phyloP scores from a whole-genome alignment of 495 filamentous ascomycete species.

The Trichoderma orchidacearum region DNA sequence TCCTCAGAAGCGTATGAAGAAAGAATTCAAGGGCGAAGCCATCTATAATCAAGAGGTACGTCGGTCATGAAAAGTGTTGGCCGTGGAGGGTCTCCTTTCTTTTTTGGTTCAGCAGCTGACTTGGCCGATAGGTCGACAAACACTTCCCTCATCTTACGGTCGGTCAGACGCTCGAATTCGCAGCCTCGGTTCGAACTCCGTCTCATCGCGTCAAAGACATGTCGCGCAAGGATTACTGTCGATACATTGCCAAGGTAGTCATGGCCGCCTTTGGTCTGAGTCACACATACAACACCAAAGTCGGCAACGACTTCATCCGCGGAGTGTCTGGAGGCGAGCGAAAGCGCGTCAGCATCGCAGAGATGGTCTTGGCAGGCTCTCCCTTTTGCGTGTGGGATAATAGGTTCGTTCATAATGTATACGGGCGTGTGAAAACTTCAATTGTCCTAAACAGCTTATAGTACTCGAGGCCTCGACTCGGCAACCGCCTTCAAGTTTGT shows the following conservation, averaged over 20 bases:
- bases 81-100: too few species aligned
- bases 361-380: constrained; percentile 31
- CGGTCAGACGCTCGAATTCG: constrained; percentile 50
- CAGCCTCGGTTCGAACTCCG: constrained; percentile 55
- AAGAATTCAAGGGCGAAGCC: constrained; percentile 49
- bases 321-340: constrained; percentile 48
- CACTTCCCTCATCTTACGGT: constrained; percentile 57
- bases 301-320: constrained; percentile 72
- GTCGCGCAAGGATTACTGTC: constrained; percentile 45
- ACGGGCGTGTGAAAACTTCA: not conserved
- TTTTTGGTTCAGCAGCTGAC: not conserved
- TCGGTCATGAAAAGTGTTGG: constrained; percentile 8
- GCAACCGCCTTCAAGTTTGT: constrained; percentile 37
- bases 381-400: constrained; percentile 41
- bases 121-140: constrained; percentile 36
- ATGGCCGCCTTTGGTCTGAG: constrained; percentile 59
- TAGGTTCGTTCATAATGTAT: not conserved
- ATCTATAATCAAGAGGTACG: constrained; percentile 33
- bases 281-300: constrained; percentile 51
- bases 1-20: constrained; percentile 37
- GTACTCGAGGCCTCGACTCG: constrained; percentile 39
- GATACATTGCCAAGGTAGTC: constrained; percentile 55
- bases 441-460: not conserved
- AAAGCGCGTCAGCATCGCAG: constrained; percentile 39
- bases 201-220: constrained; percentile 49